phyloP scores from a whole-genome alignment of 2,329 filamentous ascomycete species.

The Ilyonectria robusta region DNA sequence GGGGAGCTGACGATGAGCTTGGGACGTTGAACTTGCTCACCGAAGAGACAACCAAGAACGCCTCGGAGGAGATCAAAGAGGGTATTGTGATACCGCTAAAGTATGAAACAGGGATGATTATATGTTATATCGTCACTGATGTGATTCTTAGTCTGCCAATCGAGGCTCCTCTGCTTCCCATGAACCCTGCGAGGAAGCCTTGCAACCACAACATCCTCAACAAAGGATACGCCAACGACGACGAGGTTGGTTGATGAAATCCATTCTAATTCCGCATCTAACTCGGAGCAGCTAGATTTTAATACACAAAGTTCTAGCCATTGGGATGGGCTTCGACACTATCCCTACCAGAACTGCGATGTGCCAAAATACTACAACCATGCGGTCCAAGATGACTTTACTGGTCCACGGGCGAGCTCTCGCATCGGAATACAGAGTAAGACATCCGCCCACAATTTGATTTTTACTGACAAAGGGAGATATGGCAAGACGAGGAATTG shows the following conservation, averaged over 20 bases:
- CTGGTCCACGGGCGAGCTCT: slow-evolving; percentile 37
- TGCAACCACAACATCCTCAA: slow-evolving; percentile 40
- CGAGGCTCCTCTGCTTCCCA: not conserved
- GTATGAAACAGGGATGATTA: not conserved
- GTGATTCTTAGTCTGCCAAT: slow-evolving; percentile 30
- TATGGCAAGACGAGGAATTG: slow-evolving; percentile 18
- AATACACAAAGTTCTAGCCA: slow-evolving; percentile 43
- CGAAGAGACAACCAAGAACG: slow-evolving; percentile 10
- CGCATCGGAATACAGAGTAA: not conserved
- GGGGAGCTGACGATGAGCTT: slow-evolving; percentile 61
- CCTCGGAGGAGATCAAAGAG: slow-evolving; percentile 14
- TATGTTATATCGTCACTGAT: not conserved
- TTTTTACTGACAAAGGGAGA: slow-evolving; percentile 27
- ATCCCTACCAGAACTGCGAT: slow-evolving; percentile 42
- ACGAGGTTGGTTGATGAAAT: slow-evolving; percentile 30
- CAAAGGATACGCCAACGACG: slow-evolving; percentile 46
- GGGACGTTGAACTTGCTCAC: slow-evolving; percentile 67
- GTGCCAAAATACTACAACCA: slow-evolving; percentile 7
- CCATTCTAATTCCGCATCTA: not conserved
- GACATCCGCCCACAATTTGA: slow-evolving; percentile 31
- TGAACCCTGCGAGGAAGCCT: slow-evolving; percentile 23
- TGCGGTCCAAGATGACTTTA: slow-evolving; percentile 11
- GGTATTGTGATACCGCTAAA: slow-evolving; percentile 33
- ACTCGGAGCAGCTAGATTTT: slow-evolving; percentile 31
- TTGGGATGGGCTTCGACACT: slow-evolving; percentile 45